Evolutionary conservation across 2,329 filamentous ascomycete species (phyloP), one percentile per base, ranked within the genome.

Genomic region (Pezicula neosporulosa): DNA sequence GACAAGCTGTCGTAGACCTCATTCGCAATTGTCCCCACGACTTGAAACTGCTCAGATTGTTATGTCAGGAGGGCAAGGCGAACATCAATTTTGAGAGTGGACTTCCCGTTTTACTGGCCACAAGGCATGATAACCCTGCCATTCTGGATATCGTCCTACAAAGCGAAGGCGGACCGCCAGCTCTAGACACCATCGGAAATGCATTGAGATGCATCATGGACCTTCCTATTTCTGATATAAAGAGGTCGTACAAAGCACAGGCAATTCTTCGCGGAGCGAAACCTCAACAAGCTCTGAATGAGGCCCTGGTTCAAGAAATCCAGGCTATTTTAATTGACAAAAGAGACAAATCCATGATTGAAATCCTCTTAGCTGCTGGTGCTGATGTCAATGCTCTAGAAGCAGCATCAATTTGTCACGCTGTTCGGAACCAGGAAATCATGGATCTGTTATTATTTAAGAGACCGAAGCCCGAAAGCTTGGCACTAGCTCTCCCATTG

Each of bases 351-450:
- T 67, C 72, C 2, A 71, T 76, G 1, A 52, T 82, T 33, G 71
- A 72, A 49, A 65, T 71, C 1, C 69, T 84, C 0, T 60, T 85
- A 1, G 68, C 71, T 1, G 69, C 73, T 1, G 78, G 79, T 1
- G 81, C 80, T 2, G 75, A 82, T 44, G 68, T 81, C n/a, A 82
- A 83, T 55, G 69, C 72, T 1, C 71, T 74, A 51, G 75, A 80
- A 24, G 78, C 73, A 0, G 72, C 75, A 1, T 73, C 80, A 0
- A 63, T 85, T 0, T 76, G 77, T 48, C 68, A 70, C 48, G 78
- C 79, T 4, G 72, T 83, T 1, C 72, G 73, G 13, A 70, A 76
- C 42, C 63, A 68, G 0, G 68, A 69, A 4, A 63, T 83, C 7
- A 71, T 75, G 9, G 77, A 81, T 39, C 61, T 80, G 19, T 61